These are phyloP conservation scores for Rhypophila decipiens DNA, from an alignment of 495 filamentous ascomycete species.

Conservation along the genomic window DNA sequence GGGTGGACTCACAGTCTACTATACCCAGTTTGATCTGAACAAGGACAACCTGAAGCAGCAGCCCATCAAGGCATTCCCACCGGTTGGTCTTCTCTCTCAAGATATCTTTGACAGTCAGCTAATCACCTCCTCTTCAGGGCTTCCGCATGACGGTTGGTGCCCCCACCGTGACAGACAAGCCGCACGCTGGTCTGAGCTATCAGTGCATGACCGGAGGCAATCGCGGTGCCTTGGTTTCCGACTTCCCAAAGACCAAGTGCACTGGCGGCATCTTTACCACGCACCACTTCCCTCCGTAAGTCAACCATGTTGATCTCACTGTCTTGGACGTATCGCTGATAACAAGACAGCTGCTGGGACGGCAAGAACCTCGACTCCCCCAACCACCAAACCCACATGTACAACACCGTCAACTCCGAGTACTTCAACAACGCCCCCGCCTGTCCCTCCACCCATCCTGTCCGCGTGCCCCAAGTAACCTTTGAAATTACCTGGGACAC, in stretches of 20 bases:
- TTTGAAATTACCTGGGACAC: conserved; percentile 48
- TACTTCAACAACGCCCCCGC: conserved; percentile 32
- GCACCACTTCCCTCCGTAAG: conserved; percentile 28
- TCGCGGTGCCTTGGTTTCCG: conserved; percentile 29
- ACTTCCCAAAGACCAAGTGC: conserved; percentile 40
- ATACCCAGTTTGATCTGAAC: conserved; percentile 24
- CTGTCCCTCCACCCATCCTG: conserved; percentile 43
- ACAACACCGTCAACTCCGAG: conserved; percentile 29
- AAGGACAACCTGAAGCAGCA: conserved; percentile 26
- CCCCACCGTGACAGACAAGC: conserved; percentile 18
- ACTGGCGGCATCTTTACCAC: conserved; percentile 37
- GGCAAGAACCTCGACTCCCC: too few species aligned
- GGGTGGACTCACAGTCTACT: conserved; percentile 40
- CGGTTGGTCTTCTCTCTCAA: too few species aligned
- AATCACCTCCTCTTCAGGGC: conserved; percentile 21
- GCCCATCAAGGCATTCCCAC: conserved; percentile 36
- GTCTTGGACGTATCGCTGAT: too few species aligned
- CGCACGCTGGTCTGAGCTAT: conserved; percentile 31
- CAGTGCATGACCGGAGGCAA: conserved; percentile 34
- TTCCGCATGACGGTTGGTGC: conserved; percentile 48
- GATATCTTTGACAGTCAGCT: conserved; percentile 17
- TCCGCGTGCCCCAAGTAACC: conserved; percentile 39
- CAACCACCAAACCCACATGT: conserved; percentile 51
- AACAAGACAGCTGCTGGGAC: too few species aligned
- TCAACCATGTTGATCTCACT: too few species aligned